Evolutionary conservation across 345 rosid species (phyloP).

Genomic region (Salix viminalis): DNA sequence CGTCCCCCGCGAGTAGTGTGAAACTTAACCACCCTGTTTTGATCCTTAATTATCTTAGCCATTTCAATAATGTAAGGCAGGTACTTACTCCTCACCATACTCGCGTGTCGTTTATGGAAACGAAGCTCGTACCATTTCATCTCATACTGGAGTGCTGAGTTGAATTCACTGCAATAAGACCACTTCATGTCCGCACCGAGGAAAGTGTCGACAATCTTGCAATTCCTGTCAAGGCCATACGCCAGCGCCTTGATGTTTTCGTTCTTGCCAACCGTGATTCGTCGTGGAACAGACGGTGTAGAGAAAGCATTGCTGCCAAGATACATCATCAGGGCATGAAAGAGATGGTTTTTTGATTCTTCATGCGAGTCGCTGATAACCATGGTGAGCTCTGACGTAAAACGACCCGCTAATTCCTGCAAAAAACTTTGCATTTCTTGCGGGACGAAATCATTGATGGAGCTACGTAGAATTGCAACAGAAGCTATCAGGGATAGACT

Average conservation of each 20-base stretch:
- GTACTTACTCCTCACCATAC: slow-evolving; percentile 28
- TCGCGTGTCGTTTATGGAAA: slow-evolving; percentile 22
- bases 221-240: slow-evolving; percentile 29
- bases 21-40: slow-evolving; percentile 25
- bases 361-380: slow-evolving; percentile 35
- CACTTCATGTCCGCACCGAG: slow-evolving; percentile 32
- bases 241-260: slow-evolving; percentile 26
- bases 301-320: slow-evolving; percentile 29
- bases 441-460: slow-evolving; percentile 29
- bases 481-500: slow-evolving; percentile 31
- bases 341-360: slow-evolving; percentile 34
- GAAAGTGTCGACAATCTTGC: slow-evolving; percentile 30
- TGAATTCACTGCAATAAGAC: slow-evolving; percentile 22
- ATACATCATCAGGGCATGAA: slow-evolving; percentile 20
- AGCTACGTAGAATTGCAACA: slow-evolving; percentile 31
- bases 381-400: slow-evolving; percentile 27
- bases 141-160: slow-evolving; percentile 10
- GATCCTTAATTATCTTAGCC: slow-evolving; percentile 33
- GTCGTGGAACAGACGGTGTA: slow-evolving; percentile 3
- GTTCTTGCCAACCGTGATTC: slow-evolving; percentile 34
- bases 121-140: slow-evolving; percentile 36
- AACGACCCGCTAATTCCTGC: slow-evolving; percentile 21
- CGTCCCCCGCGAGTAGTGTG: slow-evolving; percentile 18
- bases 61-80: slow-evolving; percentile 28
- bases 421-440: slow-evolving; percentile 24